Evolutionary conservation across 768 basidiomycete species (phyloP), one percentile per base, ranked within the genome.

Genomic region (Tulasnella sp.): DNA sequence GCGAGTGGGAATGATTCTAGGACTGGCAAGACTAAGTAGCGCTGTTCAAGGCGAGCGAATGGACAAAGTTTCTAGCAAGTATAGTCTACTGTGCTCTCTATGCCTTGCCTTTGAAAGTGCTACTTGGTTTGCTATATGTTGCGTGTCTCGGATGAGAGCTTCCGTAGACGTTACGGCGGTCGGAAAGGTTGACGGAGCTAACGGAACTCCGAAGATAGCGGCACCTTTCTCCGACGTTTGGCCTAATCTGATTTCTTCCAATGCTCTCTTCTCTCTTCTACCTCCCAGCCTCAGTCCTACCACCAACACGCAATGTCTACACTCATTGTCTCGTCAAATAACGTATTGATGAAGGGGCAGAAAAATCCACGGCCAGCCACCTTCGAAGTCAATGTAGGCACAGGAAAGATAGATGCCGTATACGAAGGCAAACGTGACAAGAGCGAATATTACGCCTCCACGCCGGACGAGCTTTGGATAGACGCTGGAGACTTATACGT

Each of bases 401-500:
- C 90, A 2, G 93, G 94, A 31, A 90, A 90, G 84, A 92, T 95
- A 82, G 83, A 85, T 21, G 84, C 88, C 77, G 86, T 94, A 84
- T 85, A 77, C 83, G 81, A 31, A 84, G 83, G 34, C 84, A 85
- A 80, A 84, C 86, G 39, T 77, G 85, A 68, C 83, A 80, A 62
- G 48, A 38, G 14, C 44, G 80, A 86, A 27, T 83, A 85, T 19
- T 84, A 85, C 27, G 81, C 84, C 46, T 81, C 85, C 80, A 83
- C 85, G 38, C 48, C 73, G 40, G 79, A 84, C 27, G 81, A 82
- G 52, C 84, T 88, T 79, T 88, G 87, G 84, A 84, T 93, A 74
- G 90, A 92, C 82, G 90, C 88, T 24, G 91, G 89, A 27, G 85
- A 90, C 62, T 88, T 89, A 79, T 83, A 88, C 56, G 85, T 96